These are phyloP conservation scores for Fusarium anguioides DNA, from an alignment of 2,329 filamentous ascomycete species.

Conservation along the genomic window DNA sequence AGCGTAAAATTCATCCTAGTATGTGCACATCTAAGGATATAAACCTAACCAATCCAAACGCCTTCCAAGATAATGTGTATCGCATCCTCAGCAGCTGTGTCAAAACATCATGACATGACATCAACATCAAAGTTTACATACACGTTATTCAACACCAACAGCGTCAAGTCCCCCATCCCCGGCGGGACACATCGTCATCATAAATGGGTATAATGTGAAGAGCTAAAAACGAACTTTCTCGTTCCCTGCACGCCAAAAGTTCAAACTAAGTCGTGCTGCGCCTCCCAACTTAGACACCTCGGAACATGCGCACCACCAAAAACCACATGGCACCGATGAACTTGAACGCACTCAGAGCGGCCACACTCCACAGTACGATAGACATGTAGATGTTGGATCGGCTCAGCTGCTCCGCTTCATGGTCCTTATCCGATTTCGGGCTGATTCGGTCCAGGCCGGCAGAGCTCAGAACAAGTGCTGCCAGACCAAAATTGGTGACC, in stretches of 20 bases:
- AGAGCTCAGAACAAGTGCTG: slow-evolving; percentile 85
- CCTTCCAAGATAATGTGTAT: slow-evolving; percentile 29
- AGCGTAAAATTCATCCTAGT: slow-evolving; percentile 25
- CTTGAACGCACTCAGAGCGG: slow-evolving; percentile 83
- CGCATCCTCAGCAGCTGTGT: slow-evolving; percentile 14
- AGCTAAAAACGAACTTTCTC: slow-evolving; percentile 16
- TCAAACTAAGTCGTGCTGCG: neutral
- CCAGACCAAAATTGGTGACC: slow-evolving; percentile 91
- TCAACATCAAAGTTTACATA: slow-evolving; percentile 30
- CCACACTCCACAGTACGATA: slow-evolving; percentile 90
- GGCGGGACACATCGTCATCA: slow-evolving; percentile 31
- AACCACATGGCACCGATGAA: slow-evolving; percentile 93
- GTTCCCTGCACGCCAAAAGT: slow-evolving; percentile 7
- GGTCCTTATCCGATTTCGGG: slow-evolving; percentile 45
- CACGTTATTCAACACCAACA: slow-evolving; percentile 28
- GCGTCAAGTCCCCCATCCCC: slow-evolving; percentile 8
- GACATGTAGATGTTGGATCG: slow-evolving; percentile 86
- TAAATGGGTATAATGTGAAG: slow-evolving; percentile 46
- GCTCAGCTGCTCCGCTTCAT: slow-evolving; percentile 57
- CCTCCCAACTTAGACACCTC: slow-evolving; percentile 65
- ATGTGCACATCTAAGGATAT: slow-evolving; percentile 33
- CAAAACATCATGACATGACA: slow-evolving; percentile 30
- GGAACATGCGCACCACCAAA: slow-evolving; percentile 87
- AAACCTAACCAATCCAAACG: slow-evolving; percentile 35
- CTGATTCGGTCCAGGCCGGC: slow-evolving; percentile 80